phyloP scores from a whole-genome alignment of 1,284 basidiomycete species.

The Pyrrhoderma noxium region DNA sequence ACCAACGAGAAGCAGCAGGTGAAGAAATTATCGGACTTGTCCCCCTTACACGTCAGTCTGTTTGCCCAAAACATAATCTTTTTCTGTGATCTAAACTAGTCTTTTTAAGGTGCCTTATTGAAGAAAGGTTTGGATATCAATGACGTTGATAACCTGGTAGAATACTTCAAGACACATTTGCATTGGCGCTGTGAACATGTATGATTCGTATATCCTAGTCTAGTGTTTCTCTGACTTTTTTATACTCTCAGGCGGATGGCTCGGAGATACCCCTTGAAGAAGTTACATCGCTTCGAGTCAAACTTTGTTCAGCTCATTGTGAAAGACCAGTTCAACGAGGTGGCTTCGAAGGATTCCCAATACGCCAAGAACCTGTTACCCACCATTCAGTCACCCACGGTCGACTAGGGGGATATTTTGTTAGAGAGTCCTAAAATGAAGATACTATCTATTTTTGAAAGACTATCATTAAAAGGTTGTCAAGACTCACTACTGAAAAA shows the following conservation, averaged over 20 bases:
- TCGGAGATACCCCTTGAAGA: neutral
- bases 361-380: neutral
- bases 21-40: slow-evolving; percentile 1
- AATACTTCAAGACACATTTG: neutral
- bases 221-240: neutral
- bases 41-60: neutral
- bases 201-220: neutral
- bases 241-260: neutral
- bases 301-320: neutral
- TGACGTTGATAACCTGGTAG: neutral
- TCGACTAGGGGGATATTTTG: neutral
- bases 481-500: too few species aligned
- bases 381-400: slow-evolving; percentile 3
- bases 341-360: neutral
- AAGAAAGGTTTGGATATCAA: slow-evolving; percentile 1
- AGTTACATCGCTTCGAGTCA: neutral
- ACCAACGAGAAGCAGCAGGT: neutral
- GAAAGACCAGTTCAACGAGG: neutral
- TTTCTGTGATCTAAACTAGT: neutral
- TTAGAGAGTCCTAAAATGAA: too few species aligned
- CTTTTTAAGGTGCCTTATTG: neutral
- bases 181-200: slow-evolving; percentile 4
- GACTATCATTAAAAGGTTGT: too few species aligned
- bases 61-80: neutral
- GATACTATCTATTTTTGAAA: too few species aligned